phyloP scores from a whole-genome alignment of 1,284 basidiomycete genomes.

The Takashimella koratensis region DNA sequence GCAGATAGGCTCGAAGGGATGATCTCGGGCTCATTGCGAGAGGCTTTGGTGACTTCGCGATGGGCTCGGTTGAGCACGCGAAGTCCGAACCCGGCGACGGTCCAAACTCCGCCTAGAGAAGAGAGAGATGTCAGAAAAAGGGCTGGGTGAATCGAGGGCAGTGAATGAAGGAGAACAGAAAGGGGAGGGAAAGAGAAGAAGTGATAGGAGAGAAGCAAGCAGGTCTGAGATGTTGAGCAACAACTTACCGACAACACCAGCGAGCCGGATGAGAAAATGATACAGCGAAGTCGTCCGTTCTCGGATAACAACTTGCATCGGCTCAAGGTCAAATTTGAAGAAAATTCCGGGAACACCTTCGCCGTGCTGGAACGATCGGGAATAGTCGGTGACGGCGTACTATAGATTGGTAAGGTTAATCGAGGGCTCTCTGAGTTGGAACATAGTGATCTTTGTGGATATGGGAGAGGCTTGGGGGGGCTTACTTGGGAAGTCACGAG shows the following conservation, averaged over 20 bases:
- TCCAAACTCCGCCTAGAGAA: constrained; percentile 48
- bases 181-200: background rate
- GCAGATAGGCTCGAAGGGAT: constrained; percentile 27
- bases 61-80: constrained; percentile 47
- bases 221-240: no score
- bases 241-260: constrained; percentile 39
- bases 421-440: no score
- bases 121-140: background rate
- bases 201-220: background rate
- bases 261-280: constrained; percentile 74
- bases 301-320: constrained; percentile 75
- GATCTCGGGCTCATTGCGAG: constrained; percentile 33
- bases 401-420: no score
- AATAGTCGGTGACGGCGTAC: constrained; percentile 94
- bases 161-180: background rate
- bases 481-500: constrained; percentile 61
- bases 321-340: constrained; percentile 96
- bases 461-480: background rate
- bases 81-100: constrained; percentile 46
- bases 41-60: constrained; percentile 36
- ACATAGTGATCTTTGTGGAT: background rate
- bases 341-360: constrained; percentile 85
- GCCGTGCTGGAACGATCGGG: constrained; percentile 69
- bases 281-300: constrained; percentile 79
- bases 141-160: background rate